Percentiles rank a stretch among this genome's conserved stretches.
Evolutionary conservation across 345 rosid species (phyloP).

Genomic region (Boechera divaricarpa): DNA sequence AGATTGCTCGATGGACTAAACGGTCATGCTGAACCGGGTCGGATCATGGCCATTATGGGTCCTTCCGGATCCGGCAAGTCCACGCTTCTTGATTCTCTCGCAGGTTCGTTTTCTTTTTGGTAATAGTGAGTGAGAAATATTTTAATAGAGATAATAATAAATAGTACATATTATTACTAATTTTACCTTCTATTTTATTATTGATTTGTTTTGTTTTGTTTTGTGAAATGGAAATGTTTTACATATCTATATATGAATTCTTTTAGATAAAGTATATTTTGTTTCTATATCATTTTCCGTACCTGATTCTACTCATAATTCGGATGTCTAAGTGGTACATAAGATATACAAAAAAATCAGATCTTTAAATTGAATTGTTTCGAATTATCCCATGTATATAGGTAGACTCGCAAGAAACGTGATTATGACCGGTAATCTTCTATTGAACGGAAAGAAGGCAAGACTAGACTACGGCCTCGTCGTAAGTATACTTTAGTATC

Average conservation of each 20-base stretch:
- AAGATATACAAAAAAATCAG: too few species aligned
- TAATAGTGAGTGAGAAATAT: conserved; percentile 2
- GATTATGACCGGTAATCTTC: conserved; percentile 89
- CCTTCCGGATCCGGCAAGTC: conserved; percentile 98
- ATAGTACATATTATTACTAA: neutral
- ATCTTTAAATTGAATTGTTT: neutral
- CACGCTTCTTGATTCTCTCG: conserved; percentile 89
- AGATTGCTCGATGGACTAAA: conserved; percentile 75
- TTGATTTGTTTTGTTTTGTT: neutral
- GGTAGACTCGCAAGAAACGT: conserved; percentile 95
- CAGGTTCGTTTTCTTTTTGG: conserved; percentile 54
- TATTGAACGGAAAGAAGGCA: conserved; percentile 86
- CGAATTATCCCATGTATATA: conserved; percentile 42
- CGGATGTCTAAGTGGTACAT: neutral
- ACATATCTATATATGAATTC: neutral
- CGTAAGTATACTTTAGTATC: conserved; percentile 55
- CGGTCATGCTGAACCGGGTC: conserved; percentile 91
- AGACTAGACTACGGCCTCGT: conserved; percentile 62
- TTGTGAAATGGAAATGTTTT: neutral
- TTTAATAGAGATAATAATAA: neutral
- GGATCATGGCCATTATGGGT: conserved; percentile 97
- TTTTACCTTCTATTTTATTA: neutral
- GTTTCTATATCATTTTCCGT: neutral
- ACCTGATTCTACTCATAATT: conserved; percentile 1
- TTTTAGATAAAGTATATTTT: neutral